A percentile compares a stretch with the other conserved stretches of the same genome.
These are phyloP conservation scores for Calonectria pteridis DNA, from an alignment of 2,329 filamentous ascomycete genomes.

Conservation along the genomic window DNA sequence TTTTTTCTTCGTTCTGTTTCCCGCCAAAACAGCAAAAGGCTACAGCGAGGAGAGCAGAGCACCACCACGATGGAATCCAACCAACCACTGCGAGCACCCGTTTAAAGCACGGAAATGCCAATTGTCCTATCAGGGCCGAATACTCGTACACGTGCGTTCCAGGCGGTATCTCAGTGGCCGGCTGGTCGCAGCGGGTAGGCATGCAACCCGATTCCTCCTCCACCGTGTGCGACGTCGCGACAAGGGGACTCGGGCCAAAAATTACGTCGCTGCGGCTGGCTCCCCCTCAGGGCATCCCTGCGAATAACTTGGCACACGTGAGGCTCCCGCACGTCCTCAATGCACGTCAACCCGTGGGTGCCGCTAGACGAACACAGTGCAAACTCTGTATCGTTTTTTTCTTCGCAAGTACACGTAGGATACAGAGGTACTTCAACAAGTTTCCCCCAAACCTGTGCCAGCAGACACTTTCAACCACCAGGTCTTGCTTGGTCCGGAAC, in stretches of 20 bases:
- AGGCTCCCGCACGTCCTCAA: slow-evolving; percentile 1
- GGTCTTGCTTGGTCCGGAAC: background rate
- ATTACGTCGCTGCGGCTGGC: background rate
- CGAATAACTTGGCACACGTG: slow-evolving; percentile 19
- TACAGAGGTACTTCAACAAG: background rate
- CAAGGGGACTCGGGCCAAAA: slow-evolving; percentile 1
- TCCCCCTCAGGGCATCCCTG: slow-evolving; percentile 2
- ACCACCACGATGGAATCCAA: background rate
- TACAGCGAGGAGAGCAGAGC: background rate
- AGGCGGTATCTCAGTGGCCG: slow-evolving; percentile 22
- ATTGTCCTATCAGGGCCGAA: slow-evolving; percentile 25
- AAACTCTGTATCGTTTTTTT: background rate
- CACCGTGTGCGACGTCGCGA: background rate
- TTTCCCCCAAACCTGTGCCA: background rate
- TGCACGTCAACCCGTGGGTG: background rate
- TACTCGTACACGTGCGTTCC: slow-evolving; percentile 21
- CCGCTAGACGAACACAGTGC: slow-evolving; percentile 11
- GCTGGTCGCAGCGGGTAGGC: slow-evolving; percentile 31
- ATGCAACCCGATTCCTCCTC: slow-evolving; percentile 30
- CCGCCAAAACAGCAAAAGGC: background rate
- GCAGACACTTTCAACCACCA: background rate
- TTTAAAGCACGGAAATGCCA: background rate
- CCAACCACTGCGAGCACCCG: background rate
- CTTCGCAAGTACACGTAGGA: background rate
- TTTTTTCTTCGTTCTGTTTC: background rate